These are phyloP conservation scores for Thermoascus crustaceus DNA, from an alignment of 2,329 filamentous ascomycete genomes.

Conservation along the genomic window DNA sequence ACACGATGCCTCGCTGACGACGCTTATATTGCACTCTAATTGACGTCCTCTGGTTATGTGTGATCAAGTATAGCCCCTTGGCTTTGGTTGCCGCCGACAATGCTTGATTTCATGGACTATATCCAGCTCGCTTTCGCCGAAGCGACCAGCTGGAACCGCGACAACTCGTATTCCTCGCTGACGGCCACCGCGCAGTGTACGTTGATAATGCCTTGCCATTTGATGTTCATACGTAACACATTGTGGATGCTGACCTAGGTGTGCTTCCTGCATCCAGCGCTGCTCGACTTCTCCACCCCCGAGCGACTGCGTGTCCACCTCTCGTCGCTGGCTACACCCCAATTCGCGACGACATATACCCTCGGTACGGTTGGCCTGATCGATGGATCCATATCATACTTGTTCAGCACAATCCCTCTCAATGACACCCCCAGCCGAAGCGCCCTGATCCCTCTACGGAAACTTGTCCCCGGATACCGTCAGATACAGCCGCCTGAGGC, in stretches of 20 bases:
- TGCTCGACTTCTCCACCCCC: conserved; percentile 83
- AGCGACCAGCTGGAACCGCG: conserved; percentile 77
- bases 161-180: conserved; percentile 84
- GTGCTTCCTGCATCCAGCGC: conserved; percentile 43
- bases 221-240: conserved; percentile 1
- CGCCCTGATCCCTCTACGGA: conserved; percentile 64
- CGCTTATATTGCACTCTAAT: neutral
- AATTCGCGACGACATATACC: conserved; percentile 91
- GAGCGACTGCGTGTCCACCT: conserved; percentile 76
- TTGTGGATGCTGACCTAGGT: conserved; percentile 1
- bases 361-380: conserved; percentile 84
- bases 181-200: conserved; percentile 75
- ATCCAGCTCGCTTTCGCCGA: conserved; percentile 85
- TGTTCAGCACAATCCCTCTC: conserved; percentile 82
- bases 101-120: conserved; percentile 98
- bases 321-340: conserved; percentile 82
- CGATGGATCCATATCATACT: conserved; percentile 93
- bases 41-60: neutral
- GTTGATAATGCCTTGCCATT: conserved; percentile 11
- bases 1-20: neutral
- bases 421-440: conserved; percentile 58
- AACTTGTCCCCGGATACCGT: conserved; percentile 73
- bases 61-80: neutral
- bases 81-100: conserved; percentile 34
- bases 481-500: conserved; percentile 51